Percentiles rank a stretch among this genome's conserved stretches.
phyloP scores from a whole-genome alignment of 768 basidiomycete genomes.

The Podaxis carcinomalis region DNA sequence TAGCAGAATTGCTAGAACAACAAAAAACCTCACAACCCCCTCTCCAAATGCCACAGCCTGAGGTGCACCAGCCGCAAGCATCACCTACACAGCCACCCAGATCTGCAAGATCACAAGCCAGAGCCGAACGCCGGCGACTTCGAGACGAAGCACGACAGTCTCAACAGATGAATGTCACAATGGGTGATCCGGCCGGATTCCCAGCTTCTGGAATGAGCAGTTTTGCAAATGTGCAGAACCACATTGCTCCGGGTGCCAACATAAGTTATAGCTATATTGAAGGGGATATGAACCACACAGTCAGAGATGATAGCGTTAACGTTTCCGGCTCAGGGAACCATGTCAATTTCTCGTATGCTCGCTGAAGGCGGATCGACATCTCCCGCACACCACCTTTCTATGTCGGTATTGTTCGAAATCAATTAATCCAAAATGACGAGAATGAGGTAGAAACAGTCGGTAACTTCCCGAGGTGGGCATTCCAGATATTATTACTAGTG shows the following conservation, averaged over 20 bases:
- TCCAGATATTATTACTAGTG: neutral
- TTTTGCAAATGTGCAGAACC: neutral
- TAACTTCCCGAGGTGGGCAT: neutral
- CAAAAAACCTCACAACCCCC: neutral
- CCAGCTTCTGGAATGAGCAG: neutral
- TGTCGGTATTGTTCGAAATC: neutral
- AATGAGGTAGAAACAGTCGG: neutral
- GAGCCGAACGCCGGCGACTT: neutral
- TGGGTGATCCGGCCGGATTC: neutral
- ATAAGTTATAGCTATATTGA: neutral
- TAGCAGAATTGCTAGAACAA: neutral
- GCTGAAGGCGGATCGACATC: neutral
- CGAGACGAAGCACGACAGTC: neutral
- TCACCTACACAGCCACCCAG: neutral
- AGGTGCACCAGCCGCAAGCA: neutral
- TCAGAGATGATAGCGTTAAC: conserved; percentile 1
- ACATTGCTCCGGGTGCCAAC: neutral
- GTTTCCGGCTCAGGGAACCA: neutral
- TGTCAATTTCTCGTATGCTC: neutral
- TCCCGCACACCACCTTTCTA: neutral
- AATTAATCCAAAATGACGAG: neutral
- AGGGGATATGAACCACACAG: neutral
- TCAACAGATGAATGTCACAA: neutral
- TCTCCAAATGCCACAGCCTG: neutral
- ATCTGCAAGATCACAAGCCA: neutral